Evolutionary conservation across 192 early-diverging fungal genomes (phyloP).

Genomic region (Coemansia sp.): DNA sequence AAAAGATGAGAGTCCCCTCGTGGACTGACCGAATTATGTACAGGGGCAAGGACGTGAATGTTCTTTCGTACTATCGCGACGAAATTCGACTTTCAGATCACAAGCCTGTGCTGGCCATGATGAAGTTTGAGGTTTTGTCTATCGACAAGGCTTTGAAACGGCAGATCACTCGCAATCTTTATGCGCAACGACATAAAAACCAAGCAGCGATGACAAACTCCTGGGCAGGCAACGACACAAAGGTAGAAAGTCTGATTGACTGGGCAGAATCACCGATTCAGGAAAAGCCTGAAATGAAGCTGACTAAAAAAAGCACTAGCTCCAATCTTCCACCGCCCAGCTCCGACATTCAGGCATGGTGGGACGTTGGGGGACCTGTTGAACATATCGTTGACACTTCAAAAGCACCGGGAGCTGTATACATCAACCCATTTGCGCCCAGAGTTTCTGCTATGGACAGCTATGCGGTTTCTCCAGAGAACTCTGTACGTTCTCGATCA

Average conservation of each 20-base stretch:
- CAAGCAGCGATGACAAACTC: background rate
- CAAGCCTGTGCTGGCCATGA: conserved; percentile 49
- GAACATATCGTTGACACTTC: background rate
- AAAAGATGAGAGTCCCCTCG: conserved; percentile 91
- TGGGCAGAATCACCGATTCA: conserved; percentile 14
- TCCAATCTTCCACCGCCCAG: conserved; percentile 28
- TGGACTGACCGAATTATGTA: conserved; percentile 93
- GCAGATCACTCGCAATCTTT: conserved; percentile 39
- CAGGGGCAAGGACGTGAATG: conserved; percentile 21
- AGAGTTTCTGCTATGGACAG: conserved; percentile 14
- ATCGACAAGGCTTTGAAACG: conserved; percentile 42
- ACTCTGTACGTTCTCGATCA: background rate
- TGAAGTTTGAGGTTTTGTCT: conserved; percentile 45
- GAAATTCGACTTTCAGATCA: conserved; percentile 51
- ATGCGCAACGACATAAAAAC: conserved; percentile 8
- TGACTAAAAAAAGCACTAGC: background rate
- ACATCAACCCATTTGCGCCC: conserved; percentile 41
- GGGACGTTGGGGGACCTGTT: conserved; percentile 13
- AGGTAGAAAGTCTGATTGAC: conserved; percentile 37
- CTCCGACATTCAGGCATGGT: conserved; percentile 36
- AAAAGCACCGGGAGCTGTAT: background rate
- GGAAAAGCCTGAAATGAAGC: background rate
- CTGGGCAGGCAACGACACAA: background rate
- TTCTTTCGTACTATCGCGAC: conserved; percentile 48
- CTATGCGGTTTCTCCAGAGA: background rate